Evolutionary conservation across 805 yeast genomes (phyloP).

Genomic region (Candida germanica): DNA sequence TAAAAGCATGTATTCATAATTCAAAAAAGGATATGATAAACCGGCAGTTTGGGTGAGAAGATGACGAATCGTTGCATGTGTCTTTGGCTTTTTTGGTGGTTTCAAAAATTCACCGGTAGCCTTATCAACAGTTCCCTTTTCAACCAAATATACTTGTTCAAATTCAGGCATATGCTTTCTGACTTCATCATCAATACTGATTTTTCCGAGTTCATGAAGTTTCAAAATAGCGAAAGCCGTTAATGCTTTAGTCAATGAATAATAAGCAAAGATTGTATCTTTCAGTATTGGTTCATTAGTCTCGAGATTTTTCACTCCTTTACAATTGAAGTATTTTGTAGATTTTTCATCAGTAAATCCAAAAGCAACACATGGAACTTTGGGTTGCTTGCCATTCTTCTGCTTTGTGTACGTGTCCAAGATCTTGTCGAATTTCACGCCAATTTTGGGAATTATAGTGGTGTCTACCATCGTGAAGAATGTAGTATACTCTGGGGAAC

Average conservation of each 20-base stretch:
- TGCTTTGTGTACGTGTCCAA: constrained; percentile 1
- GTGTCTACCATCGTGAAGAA: neutral
- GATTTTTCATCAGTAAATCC: constrained; percentile 25
- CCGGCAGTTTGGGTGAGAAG: constrained; percentile 33
- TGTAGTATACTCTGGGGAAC: too few relatives aligned
- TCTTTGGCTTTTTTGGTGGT: constrained; percentile 22
- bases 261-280: constrained; percentile 20
- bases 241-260: constrained; percentile 33
- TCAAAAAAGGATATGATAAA: constrained; percentile 32
- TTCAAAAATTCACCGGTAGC: constrained; percentile 22
- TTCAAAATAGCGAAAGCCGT: constrained; percentile 35
- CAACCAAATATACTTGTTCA: constrained; percentile 23
- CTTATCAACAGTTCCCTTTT: constrained; percentile 22
- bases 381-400: constrained; percentile 4
- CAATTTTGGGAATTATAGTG: neutral
- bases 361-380: constrained; percentile 22
- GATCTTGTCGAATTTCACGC: constrained; percentile 4
- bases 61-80: constrained; percentile 25
- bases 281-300: constrained; percentile 13
- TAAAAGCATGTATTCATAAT: constrained; percentile 26
- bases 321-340: constrained; percentile 22
- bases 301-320: constrained; percentile 20
- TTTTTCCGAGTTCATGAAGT: constrained; percentile 28
- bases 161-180: constrained; percentile 30
- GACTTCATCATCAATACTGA: constrained; percentile 35